Base-by-base conservation (phyloP, 2,329 filamentous ascomycete genomes). In the Trichoderma brevicompactum region DNA sequence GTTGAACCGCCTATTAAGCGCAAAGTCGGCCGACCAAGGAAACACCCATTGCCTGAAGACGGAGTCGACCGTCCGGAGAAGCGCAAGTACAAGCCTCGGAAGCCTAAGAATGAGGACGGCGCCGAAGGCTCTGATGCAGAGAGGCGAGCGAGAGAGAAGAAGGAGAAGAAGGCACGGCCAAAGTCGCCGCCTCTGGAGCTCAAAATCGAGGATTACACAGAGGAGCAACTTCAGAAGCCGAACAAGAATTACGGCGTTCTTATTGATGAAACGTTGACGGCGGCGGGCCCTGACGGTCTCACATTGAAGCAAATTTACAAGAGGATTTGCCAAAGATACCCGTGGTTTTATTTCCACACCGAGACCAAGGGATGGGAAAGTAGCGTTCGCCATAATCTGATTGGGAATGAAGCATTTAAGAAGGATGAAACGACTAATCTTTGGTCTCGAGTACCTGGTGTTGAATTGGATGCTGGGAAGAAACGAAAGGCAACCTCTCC, bases 321-420 rank as follows among this genome's bases (percentile, higher is more conserved):
- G 74, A 79, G 85, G 55, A 88, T 88, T 61, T 84, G 83, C 69
- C 78, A 80, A 66, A 80, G 79, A 69, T 87, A 87, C 69, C 85
- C 85, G 9, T 87, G 82, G 79, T 88, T 85, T 68, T 84, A 83
- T 69, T 87, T 87, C 70, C 80, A 79, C 62, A 84, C 85, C 17
- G 85, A 86, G 71, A 87, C 85, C 6, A 88, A 87, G 72, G 85
- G 85, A n/a, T 88, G 85, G 85, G 85, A 88, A 73, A 87, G 85
- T 69, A 87, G 85, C 70, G 85, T 88, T n/a, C 83, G 85, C 0
- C 85, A 88, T 70, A 88, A 87, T 65, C 79, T 88, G 34, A 86
- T 87, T 69, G 85, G 85, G 2, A 87, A 87, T 72, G 83, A 85
- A 68, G 85, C 85, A 7, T 88, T 88, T 72, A 80, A 79, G 68